These are phyloP conservation scores for Yamadazyma olivae DNA, from an alignment of 805 yeast species.

Conservation along the genomic window DNA sequence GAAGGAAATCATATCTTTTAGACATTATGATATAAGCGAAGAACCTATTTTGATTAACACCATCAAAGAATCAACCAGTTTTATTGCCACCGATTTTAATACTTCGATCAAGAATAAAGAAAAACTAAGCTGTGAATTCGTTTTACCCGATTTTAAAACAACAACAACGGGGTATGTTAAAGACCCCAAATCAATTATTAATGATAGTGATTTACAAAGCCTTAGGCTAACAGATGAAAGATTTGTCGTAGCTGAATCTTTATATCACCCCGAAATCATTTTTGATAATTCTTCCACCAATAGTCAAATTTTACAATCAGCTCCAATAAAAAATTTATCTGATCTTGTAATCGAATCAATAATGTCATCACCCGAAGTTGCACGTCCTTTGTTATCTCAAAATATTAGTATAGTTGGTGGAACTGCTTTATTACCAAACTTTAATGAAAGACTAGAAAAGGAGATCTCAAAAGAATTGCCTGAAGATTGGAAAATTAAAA, in stretches of 20 bases:
- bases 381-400: slow-evolving; percentile 71
- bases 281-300: slow-evolving; percentile 33
- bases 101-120: slow-evolving; percentile 38
- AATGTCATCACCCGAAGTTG: slow-evolving; percentile 65
- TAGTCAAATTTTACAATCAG: slow-evolving; percentile 28
- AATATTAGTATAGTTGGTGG: slow-evolving; percentile 87
- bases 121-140: slow-evolving; percentile 58
- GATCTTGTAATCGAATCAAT: slow-evolving; percentile 76
- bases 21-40: slow-evolving; percentile 91
- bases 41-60: slow-evolving; percentile 82
- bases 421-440: slow-evolving; percentile 66
- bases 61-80: slow-evolving; percentile 76
- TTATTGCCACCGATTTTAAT: slow-evolving; percentile 60
- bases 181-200: slow-evolving; percentile 19
- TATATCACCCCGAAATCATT: slow-evolving; percentile 77
- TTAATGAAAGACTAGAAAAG: slow-evolving; percentile 53
- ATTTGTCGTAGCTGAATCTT: slow-evolving; percentile 81
- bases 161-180: slow-evolving; percentile 72
- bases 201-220: slow-evolving; percentile 53
- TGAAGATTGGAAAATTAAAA: slow-evolving; percentile 62
- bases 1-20: slow-evolving; percentile 79
- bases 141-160: slow-evolving; percentile 83
- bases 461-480: slow-evolving; percentile 71
- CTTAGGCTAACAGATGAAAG: slow-evolving; percentile 77
- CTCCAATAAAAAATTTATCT: slow-evolving; percentile 66